Evolutionary conservation across 1,284 basidiomycete genomes (phyloP).

Genomic region (Somion occarium): DNA sequence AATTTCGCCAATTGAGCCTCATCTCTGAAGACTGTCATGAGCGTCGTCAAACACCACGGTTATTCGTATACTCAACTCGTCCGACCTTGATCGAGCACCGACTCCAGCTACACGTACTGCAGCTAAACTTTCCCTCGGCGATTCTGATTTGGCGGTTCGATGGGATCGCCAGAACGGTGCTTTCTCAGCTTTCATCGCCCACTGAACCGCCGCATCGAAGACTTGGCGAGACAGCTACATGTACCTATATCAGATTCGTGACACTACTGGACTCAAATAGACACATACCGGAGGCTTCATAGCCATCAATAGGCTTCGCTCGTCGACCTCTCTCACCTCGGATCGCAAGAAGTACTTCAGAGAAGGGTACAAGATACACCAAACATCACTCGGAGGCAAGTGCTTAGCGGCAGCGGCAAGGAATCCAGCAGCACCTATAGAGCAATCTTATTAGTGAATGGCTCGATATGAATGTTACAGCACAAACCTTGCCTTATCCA

Average conservation of each 20-base stretch:
- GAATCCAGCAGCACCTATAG: constrained; percentile 76
- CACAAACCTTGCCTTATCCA: constrained; percentile 88
- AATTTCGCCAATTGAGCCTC: constrained; percentile 69
- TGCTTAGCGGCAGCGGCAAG: constrained; percentile 81
- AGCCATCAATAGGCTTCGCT: constrained; percentile 67
- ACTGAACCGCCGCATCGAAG: constrained; percentile 81
- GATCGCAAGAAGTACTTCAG: constrained; percentile 82
- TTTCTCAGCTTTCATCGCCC: constrained; percentile 81
- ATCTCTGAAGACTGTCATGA: constrained; percentile 46
- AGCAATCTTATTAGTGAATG: constrained; percentile 3
- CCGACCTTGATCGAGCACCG: constrained; percentile 53
- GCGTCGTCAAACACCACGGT: constrained; percentile 2
- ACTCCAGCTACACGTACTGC: constrained; percentile 50
- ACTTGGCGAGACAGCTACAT: constrained; percentile 71
- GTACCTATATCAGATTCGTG: not conserved
- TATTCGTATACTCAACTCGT: constrained; percentile 49
- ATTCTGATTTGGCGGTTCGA: constrained; percentile 51
- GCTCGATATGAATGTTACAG: not conserved
- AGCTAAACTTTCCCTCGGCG: constrained; percentile 64
- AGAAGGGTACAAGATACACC: constrained; percentile 95
- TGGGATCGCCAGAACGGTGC: constrained; percentile 72
- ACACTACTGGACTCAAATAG: not conserved
- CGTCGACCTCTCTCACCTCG: constrained; percentile 79
- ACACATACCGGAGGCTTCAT: constrained; percentile 73
- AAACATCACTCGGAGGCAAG: constrained; percentile 82